Evolutionary conservation across 805 yeast genomes (phyloP), one percentile per base, ranked within the genome.

Genomic region (Blastobotrys terrestris): DNA sequence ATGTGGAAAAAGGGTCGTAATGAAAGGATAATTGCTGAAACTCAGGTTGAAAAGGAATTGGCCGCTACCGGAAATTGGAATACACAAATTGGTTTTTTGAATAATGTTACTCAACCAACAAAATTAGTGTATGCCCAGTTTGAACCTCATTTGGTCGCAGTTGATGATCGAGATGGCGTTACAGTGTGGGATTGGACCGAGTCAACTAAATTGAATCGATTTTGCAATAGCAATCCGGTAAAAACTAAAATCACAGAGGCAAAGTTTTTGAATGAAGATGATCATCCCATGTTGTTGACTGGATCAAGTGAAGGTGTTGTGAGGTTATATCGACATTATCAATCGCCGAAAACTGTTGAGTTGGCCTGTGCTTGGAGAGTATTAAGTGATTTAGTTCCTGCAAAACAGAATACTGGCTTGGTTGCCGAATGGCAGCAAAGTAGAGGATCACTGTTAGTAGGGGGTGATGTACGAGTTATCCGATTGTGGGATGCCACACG

Each of bases 361-460:
- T 68, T 88, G 50, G 81, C 90, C 2, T 79, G 96, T 0, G 80
- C 97, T 0, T 94, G 98, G 97, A 78, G 97, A 66, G 97, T 96
- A 0, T 74, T 94, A 53, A 85, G 95, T 0, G 97, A 91, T 66
- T 75, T 92, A 63, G 70, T 89, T 15, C 74, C 89, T 21, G 84
- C 95, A 0, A 87, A 92, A 21, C 77, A 87, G 61, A 84, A 90
- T 22, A 81, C 88, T 14, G 55, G 57, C 2, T 72, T 92, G 50
- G 77, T 89, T 16, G 81, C 91, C 8, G 98, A 94, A 60, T 94
- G 99, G 99, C 98, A 92, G 67, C 99, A 94, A 64, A 85, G 94
- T 45, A 74, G 97, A 55, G 99, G 99, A 0, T 81, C 96, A 0
- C 72, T 94, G 40, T 72, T 92, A 51, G 96, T 87, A 1, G 90